Evolutionary conservation across 495 filamentous ascomycete genomes (phyloP).

Genomic region (Trypethelium eluteriae): DNA sequence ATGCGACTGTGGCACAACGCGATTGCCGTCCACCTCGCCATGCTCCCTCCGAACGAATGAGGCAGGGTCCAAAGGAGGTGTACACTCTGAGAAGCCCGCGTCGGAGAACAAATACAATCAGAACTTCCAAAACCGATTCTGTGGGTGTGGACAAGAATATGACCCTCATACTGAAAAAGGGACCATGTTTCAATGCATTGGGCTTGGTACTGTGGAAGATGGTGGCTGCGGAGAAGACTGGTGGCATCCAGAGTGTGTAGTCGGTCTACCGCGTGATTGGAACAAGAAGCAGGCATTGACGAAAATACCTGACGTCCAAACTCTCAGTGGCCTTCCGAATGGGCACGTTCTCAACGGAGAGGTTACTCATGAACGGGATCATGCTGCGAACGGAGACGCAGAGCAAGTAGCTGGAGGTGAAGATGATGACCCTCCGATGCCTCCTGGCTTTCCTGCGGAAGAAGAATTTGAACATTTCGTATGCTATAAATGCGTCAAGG

Average conservation of each 20-base stretch:
- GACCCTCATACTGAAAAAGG: slow-evolving; percentile 79
- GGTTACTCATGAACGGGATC: slow-evolving; percentile 18
- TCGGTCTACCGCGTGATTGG: slow-evolving; percentile 62
- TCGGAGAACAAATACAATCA: slow-evolving; percentile 82
- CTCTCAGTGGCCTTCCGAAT: slow-evolving; percentile 18
- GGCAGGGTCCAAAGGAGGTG: slow-evolving; percentile 65
- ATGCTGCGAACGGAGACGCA: slow-evolving; percentile 12
- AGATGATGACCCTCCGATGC: slow-evolving; percentile 52
- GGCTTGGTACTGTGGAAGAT: slow-evolving; percentile 67
- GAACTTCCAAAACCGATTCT: slow-evolving; percentile 90
- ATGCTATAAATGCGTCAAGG: slow-evolving; percentile 87
- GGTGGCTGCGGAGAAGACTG: slow-evolving; percentile 97
- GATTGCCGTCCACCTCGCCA: slow-evolving; percentile 56
- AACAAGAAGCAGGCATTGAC: slow-evolving; percentile 23
- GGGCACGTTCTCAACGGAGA: slow-evolving; percentile 22
- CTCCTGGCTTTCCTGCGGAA: slow-evolving; percentile 78
- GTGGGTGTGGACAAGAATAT: slow-evolving; percentile 80
- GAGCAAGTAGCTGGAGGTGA: slow-evolving; percentile 24
- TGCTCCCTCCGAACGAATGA: slow-evolving; percentile 72
- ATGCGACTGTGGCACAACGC: slow-evolving; percentile 91
- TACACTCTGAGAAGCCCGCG: slow-evolving; percentile 64
- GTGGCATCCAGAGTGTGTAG: slow-evolving; percentile 94
- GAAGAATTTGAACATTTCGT: slow-evolving; percentile 83
- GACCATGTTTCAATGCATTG: slow-evolving; percentile 98
- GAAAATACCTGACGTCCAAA: slow-evolving; percentile 3